These are phyloP conservation scores for Aspergillus haitiensis DNA, from an alignment of 495 filamentous ascomycete genomes.

Conservation along the genomic window DNA sequence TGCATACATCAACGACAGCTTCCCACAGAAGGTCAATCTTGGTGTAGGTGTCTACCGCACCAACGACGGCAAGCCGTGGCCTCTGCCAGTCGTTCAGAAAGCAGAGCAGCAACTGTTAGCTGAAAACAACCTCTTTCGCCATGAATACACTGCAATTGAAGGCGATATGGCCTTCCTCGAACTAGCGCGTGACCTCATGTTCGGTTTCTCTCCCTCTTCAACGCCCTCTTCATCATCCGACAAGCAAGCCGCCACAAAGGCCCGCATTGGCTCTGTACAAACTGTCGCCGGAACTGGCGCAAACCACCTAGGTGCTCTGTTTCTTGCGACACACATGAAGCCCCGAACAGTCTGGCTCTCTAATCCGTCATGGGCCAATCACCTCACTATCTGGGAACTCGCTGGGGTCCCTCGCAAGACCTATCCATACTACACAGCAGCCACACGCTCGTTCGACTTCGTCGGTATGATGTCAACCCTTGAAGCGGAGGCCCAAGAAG, in stretches of 20 bases:
- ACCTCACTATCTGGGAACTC: slow-evolving; percentile 50
- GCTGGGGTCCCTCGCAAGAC: slow-evolving; percentile 45
- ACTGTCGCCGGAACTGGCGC: slow-evolving; percentile 93
- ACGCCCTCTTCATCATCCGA: slow-evolving; percentile 28
- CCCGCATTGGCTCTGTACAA: slow-evolving; percentile 53
- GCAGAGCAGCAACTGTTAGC: slow-evolving; percentile 43
- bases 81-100: slow-evolving; percentile 47
- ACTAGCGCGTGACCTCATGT: slow-evolving; percentile 48
- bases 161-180: slow-evolving; percentile 46
- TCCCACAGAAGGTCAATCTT: slow-evolving; percentile 51
- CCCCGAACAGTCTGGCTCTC: slow-evolving; percentile 49
- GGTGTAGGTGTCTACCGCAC: slow-evolving; percentile 54
- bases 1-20: slow-evolving; percentile 40
- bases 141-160: slow-evolving; percentile 52
- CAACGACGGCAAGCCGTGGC: slow-evolving; percentile 55
- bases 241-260: slow-evolving; percentile 31
- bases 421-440: slow-evolving; percentile 51
- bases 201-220: slow-evolving; percentile 41
- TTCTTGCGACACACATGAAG: slow-evolving; percentile 62
- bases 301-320: slow-evolving; percentile 82
- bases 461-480: slow-evolving; percentile 49
- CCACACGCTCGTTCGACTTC: slow-evolving; percentile 49
- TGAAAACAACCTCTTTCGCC: slow-evolving; percentile 43
- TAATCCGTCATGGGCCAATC: slow-evolving; percentile 53
- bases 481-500: slow-evolving; percentile 42